phyloP scores from a whole-genome alignment of 169 alveolate genomes.

The Cryptosporidium viatorum region DNA sequence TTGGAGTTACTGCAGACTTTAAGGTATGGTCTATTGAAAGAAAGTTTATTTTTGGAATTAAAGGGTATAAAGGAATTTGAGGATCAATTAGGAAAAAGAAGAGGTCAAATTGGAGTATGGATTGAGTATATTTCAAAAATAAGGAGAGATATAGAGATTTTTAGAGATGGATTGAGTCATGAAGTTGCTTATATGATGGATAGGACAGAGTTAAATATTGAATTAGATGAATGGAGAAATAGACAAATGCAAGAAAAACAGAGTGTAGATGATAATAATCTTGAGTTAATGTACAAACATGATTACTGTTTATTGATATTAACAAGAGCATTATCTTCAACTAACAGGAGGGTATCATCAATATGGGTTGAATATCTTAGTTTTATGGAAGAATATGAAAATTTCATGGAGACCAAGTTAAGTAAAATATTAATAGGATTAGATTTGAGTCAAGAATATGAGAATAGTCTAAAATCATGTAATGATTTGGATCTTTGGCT shows the following conservation, averaged over 20 bases:
- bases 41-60: constrained; percentile 16
- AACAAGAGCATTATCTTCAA: constrained; percentile 41
- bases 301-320: constrained; percentile 29
- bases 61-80: constrained; percentile 30
- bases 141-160: neutral
- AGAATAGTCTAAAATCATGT: constrained; percentile 41
- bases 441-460: constrained; percentile 27
- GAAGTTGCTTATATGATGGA: constrained; percentile 40
- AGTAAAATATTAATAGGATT: neutral
- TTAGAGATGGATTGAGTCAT: constrained; percentile 6
- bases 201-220: constrained; percentile 3
- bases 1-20: constrained; percentile 34
- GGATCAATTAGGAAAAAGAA: constrained; percentile 40
- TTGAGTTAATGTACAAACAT: constrained; percentile 25
- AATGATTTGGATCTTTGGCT: constrained; percentile 58
- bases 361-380: constrained; percentile 51
- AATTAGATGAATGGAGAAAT: neutral
- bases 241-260: neutral
- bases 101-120: constrained; percentile 40
- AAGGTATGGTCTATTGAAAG: constrained; percentile 7
- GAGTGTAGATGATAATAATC: neutral
- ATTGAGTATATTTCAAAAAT: constrained; percentile 42
- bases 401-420: constrained; percentile 21
- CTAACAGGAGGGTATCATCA: constrained; percentile 17
- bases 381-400: constrained; percentile 40